These are phyloP conservation scores for Aspergillus cejpii DNA, from an alignment of 2,329 filamentous ascomycete genomes.

Conservation along the genomic window DNA sequence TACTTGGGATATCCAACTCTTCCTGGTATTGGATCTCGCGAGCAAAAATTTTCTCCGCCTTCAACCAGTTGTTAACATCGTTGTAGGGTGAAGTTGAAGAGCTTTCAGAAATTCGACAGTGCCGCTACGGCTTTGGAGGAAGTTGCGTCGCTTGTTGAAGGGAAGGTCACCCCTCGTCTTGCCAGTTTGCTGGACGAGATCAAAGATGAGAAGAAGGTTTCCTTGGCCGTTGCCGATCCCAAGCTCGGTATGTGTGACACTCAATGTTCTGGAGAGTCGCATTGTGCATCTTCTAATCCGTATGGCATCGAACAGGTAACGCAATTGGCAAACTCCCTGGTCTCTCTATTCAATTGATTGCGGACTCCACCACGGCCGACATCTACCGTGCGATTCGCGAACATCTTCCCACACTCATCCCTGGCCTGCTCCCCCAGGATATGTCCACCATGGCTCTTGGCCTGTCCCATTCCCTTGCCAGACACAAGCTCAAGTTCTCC, in stretches of 20 bases:
- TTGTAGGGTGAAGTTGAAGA: conserved; percentile 80
- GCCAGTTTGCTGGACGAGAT: conserved; percentile 74
- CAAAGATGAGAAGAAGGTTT: conserved; percentile 96
- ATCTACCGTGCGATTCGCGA: conserved; percentile 92
- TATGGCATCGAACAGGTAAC: conserved; percentile 48
- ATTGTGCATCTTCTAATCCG: conserved; percentile 11
- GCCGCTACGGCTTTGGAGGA: conserved; percentile 85
- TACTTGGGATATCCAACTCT: neutral
- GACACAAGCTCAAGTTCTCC: conserved; percentile 97
- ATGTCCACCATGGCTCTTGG: conserved; percentile 92
- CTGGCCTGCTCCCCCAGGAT: conserved; percentile 75
- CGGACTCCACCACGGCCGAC: conserved; percentile 75
- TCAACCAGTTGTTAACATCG: conserved; percentile 20
- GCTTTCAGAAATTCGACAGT: conserved; percentile 96
- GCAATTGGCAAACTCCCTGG: conserved; percentile 88
- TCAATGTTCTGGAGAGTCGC: neutral
- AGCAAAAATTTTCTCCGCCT: conserved; percentile 22
- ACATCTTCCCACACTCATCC: conserved; percentile 82
- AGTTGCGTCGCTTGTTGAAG: conserved; percentile 79
- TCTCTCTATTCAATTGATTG: conserved; percentile 75
- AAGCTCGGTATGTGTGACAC: conserved; percentile 58
- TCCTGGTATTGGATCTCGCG: neutral
- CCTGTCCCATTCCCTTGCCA: conserved; percentile 91
- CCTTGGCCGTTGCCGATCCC: conserved; percentile 85
- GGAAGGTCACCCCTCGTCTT: conserved; percentile 88